phyloP scores from a whole-genome alignment of 2,329 filamentous ascomycete species.

The Clarireedia sp. region DNA sequence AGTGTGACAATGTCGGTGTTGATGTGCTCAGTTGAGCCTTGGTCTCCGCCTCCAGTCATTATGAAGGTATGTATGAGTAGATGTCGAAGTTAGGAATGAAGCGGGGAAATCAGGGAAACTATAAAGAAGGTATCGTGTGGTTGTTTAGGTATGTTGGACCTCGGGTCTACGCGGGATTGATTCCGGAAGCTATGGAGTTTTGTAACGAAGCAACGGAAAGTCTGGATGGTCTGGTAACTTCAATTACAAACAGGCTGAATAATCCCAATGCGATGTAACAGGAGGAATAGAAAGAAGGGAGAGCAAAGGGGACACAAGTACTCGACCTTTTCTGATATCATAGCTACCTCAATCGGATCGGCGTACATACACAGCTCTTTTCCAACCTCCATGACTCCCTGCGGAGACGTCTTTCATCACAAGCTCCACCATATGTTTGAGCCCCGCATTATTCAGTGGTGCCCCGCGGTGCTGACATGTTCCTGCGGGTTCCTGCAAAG shows the following conservation, averaged over 20 bases:
- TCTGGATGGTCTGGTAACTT: background rate
- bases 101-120: background rate
- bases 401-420: background rate
- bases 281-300: background rate
- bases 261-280: background rate
- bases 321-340: slow-evolving; percentile 1
- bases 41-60: slow-evolving; percentile 20
- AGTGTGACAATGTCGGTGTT: slow-evolving; percentile 96
- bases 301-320: background rate
- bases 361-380: background rate
- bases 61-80: slow-evolving; percentile 11
- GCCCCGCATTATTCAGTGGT: slow-evolving; percentile 3
- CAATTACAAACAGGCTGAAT: background rate
- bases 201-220: background rate
- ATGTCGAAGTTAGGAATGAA: background rate
- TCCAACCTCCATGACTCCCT: background rate
- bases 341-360: background rate
- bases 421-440: background rate
- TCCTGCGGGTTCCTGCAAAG: slow-evolving; percentile 21
- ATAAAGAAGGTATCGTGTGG: background rate
- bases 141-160: slow-evolving; percentile 16
- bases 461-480: background rate
- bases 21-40: slow-evolving; percentile 60
- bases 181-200: slow-evolving; percentile 9
- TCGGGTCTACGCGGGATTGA: slow-evolving; percentile 24